Evolutionary conservation across 176 grass and related monocot species (phyloP).

Genomic region (Rhynchospora tenuis): DNA sequence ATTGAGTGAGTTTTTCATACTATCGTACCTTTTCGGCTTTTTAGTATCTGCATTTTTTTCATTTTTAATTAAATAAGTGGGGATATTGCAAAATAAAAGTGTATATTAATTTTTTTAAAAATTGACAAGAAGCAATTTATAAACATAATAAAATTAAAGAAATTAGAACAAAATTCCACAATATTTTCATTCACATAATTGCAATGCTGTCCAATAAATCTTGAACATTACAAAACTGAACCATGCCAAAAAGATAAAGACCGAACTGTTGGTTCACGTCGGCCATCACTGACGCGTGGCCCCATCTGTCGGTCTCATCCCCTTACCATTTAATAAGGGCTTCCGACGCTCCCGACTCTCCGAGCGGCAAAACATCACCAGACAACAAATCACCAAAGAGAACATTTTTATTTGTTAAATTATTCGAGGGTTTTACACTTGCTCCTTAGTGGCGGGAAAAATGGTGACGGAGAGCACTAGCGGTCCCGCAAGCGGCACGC

Average conservation of each 20-base stretch:
- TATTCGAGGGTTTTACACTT: background rate
- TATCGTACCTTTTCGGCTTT: too few species aligned
- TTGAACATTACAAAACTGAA: background rate
- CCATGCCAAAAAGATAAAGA: background rate
- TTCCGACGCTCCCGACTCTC: background rate
- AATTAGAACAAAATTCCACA: background rate
- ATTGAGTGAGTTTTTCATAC: too few species aligned
- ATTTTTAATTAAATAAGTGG: too few species aligned
- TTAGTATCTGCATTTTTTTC: too few species aligned
- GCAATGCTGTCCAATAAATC: background rate
- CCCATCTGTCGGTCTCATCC: background rate
- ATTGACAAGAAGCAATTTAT: too few species aligned
- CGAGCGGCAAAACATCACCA: background rate
- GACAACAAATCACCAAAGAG: background rate
- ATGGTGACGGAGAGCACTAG: constrained; percentile 20
- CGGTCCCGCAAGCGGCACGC: constrained; percentile 17
- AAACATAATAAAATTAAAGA: background rate
- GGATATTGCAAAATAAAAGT: too few species aligned
- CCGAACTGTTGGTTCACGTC: background rate
- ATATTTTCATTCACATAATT: background rate
- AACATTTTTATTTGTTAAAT: background rate
- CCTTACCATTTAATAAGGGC: background rate
- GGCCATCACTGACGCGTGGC: background rate
- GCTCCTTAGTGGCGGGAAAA: background rate
- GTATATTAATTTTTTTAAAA: too few species aligned